These are phyloP conservation scores for Wickerhamiella brachini DNA, from an alignment of 805 yeast genomes.

Conservation along the genomic window DNA sequence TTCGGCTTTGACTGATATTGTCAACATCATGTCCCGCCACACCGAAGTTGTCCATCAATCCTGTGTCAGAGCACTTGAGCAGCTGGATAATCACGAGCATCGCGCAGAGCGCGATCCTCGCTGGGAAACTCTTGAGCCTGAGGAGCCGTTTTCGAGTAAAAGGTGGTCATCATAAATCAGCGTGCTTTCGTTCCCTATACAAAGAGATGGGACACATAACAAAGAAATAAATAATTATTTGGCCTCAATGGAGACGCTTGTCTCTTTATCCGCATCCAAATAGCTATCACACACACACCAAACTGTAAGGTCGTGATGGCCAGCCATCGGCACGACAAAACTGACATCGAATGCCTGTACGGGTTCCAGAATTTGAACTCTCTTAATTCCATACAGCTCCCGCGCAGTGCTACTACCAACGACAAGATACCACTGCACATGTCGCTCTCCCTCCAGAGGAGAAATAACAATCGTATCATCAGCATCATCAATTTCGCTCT, in stretches of 20 bases:
- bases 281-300: conserved; percentile 91
- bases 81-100: not conserved
- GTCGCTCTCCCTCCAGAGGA: conserved; percentile 42
- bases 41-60: not conserved
- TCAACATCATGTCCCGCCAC: not conserved
- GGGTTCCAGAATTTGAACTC: conserved; percentile 40
- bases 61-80: not conserved
- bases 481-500: conserved; percentile 52
- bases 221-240: not conserved
- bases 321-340: conserved; percentile 20
- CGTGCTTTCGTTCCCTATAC: not conserved
- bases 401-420: conserved; percentile 51
- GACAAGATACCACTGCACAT: conserved; percentile 50
- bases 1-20: not conserved
- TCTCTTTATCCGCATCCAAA: conserved; percentile 84
- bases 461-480: conserved; percentile 40
- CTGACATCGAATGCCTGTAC: conserved; percentile 31
- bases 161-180: not conserved
- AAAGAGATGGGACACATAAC: not conserved
- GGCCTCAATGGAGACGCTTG: conserved; percentile 29
- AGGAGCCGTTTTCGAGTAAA: not conserved
- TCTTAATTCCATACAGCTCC: conserved; percentile 61
- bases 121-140: not conserved
- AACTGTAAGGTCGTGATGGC: conserved; percentile 42
- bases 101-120: not conserved